Evolutionary conservation across 495 filamentous ascomycete genomes (phyloP), one percentile per base, ranked within the genome.

Genomic region (Hypoxylon subgilvum): DNA sequence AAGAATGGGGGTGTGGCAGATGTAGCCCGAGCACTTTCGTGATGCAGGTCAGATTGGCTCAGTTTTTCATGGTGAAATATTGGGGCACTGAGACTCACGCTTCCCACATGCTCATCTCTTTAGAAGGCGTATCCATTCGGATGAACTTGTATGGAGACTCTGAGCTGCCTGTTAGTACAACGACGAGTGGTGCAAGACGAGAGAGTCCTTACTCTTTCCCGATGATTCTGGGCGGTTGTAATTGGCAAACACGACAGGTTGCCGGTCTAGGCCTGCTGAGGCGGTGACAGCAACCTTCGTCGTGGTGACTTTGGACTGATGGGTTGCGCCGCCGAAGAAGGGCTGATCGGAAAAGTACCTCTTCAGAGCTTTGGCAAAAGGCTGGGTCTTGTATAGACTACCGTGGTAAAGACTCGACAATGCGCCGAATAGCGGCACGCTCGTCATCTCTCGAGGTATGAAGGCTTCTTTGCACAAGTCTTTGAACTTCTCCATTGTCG

Each of bases 101-200:
- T 73, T 85, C 79, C 81, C 81, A 84, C 2, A 74, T 68, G 46
- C 75, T 77, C 13, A 82, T 53, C 38, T 82, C 79, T 17, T 61
- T 69, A 1, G 57, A 32, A 2, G 74, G 69, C 6, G 69, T 61
- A 39, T 80, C 73, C 5, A 75, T 74, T 12, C 82, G 63, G 40
- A 76, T 57, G 45, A 84, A 79, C 22, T 66, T 55, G 55, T 83
- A 77, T 2, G 64, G 59, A n/a, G 61, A 36, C 3, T 23, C 67
- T 64, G 13, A 6, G 13, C 6, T 7, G 7, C 10, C 45, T 45
- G 14, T 46, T 45, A 53, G 31, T 8, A 17, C 49, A 27, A 7
- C 1, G 30, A 21, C 6, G 4, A 34, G n/a, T 0, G 8, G 12
- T 6, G 10, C 8, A 14, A 19, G 21, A 23, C n/a, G 10, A 35